Evolutionary conservation across 108 stramenopile species (phyloP).

Genomic region (Conticribra guillardii): DNA sequence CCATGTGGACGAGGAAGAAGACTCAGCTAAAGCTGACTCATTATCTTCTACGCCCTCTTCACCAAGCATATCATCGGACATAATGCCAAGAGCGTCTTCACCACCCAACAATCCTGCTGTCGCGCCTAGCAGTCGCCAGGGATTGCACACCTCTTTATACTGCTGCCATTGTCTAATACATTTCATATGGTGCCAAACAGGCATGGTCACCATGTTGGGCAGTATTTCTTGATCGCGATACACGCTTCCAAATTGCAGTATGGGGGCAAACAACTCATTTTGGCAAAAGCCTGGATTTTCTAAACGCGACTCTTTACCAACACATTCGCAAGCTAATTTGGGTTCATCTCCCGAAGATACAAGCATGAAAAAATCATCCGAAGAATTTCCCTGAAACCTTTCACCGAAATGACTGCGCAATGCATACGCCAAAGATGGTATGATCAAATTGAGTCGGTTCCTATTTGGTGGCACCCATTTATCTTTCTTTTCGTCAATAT

Average conservation of each 20-base stretch:
- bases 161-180: slow-evolving; percentile 2
- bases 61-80: not conserved
- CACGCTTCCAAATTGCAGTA: slow-evolving; percentile 6
- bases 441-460: not conserved
- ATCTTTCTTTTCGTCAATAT: slow-evolving; percentile 2
- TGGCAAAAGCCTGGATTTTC: not conserved
- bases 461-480: not conserved
- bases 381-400: not conserved
- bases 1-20: not conserved
- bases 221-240: not conserved
- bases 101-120: slow-evolving; percentile 4
- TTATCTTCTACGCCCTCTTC: not conserved
- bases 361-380: not conserved
- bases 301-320: not conserved
- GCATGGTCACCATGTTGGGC: not conserved
- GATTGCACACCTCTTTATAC: not conserved
- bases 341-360: not conserved
- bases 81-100: not conserved
- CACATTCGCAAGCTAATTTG: not conserved
- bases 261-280: not conserved
- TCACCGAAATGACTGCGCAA: not conserved
- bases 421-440: not conserved
- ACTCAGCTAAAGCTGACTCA: not conserved
- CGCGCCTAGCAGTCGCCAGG: not conserved
- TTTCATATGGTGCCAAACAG: not conserved